phyloP scores from a whole-genome alignment of 2,329 filamentous ascomycete genomes.

The Curvularia sp. region DNA sequence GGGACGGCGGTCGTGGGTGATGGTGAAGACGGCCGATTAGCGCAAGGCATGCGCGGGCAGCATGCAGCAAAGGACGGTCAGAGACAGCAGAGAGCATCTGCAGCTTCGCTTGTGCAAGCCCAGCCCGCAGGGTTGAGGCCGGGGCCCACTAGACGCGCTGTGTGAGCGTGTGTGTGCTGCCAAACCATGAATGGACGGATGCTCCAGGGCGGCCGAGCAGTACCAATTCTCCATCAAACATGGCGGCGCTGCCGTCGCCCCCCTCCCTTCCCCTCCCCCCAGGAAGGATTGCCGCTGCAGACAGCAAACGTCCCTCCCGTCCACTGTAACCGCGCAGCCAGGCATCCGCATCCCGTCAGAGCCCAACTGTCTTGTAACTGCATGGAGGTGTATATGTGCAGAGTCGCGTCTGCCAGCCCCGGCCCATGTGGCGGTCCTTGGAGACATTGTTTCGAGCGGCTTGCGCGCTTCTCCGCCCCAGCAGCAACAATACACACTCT shows the following conservation, averaged over 20 bases:
- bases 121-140: constrained; percentile 32
- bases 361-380: not conserved
- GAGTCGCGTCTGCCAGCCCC: not conserved
- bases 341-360: not conserved
- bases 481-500: constrained; percentile 7
- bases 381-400: not conserved
- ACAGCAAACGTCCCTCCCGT: constrained; percentile 34
- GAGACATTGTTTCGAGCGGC: constrained; percentile 25
- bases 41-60: constrained; percentile 28
- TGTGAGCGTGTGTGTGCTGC: constrained; percentile 1
- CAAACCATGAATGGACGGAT: constrained; percentile 2
- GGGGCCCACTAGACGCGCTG: constrained; percentile 26
- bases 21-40: constrained; percentile 24
- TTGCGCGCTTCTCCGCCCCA: constrained; percentile 32
- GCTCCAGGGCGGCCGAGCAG: constrained; percentile 19
- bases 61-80: constrained; percentile 17
- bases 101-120: constrained; percentile 41
- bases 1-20: constrained; percentile 2
- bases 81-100: constrained; percentile 14
- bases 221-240: constrained; percentile 23
- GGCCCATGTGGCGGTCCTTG: not conserved
- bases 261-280: not conserved
- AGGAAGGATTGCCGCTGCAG: constrained; percentile 26
- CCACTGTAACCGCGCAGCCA: constrained; percentile 6
- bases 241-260: constrained; percentile 14